Conservation (phyloP, 2,329 filamentous ascomycete genomes). For the Sordariomycetes sp. region DNA sequence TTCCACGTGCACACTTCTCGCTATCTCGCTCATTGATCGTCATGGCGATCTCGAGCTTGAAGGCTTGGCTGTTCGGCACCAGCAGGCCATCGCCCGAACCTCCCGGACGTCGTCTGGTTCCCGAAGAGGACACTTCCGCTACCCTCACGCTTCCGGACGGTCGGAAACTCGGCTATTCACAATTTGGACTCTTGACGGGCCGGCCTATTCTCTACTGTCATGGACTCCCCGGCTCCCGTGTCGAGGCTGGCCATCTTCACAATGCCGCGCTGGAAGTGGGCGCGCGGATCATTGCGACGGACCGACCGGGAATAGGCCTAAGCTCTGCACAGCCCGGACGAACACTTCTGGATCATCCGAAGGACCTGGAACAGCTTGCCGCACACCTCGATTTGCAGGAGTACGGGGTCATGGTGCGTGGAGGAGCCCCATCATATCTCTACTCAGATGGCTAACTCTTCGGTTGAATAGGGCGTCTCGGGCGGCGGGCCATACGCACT, state of each 20-base stretch:
- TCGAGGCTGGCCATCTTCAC: not conserved
- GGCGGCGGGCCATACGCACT: conserved; percentile 5
- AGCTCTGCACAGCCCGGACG: not conserved
- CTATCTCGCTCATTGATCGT: no score
- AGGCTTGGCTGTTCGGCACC: no score
- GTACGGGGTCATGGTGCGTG: not conserved
- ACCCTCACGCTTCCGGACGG: conserved; percentile 25
- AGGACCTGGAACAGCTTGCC: conserved; percentile 4
- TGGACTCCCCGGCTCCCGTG: not conserved
- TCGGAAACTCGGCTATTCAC: conserved; percentile 26
- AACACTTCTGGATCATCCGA: conserved; percentile 2
- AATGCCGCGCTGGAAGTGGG: not conserved
- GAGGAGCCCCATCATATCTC: not conserved
- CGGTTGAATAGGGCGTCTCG: not conserved
- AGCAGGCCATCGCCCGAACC: no score
- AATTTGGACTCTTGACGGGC: conserved; percentile 21
- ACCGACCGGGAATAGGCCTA: conserved; percentile 5
- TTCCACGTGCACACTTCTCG: no score
- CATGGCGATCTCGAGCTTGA: no score
- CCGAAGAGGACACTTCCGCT: conserved; percentile 4
- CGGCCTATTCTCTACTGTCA: conserved; percentile 10
- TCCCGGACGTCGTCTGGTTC: no score
- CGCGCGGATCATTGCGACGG: conserved; percentile 5
- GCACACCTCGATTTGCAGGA: conserved; percentile 1
- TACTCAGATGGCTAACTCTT: not conserved